Percentiles rank a stretch among this genome's conserved stretches.
These are phyloP conservation scores for Purshia tridentata DNA, from an alignment of 306 rosid genomes.

Conservation along the genomic window DNA sequence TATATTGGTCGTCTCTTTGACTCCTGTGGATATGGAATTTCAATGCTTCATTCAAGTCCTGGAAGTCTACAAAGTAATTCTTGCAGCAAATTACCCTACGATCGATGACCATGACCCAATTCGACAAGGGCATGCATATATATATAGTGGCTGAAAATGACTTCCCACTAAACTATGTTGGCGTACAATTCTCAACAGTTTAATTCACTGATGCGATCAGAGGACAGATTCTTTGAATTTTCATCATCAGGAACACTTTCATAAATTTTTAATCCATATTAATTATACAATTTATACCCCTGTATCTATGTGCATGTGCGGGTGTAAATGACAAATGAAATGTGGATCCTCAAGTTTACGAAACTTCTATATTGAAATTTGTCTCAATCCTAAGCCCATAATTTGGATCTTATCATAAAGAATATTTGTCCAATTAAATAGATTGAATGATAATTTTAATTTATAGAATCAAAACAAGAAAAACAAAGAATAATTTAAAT, in stretches of 20 bases:
- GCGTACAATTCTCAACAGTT: background rate
- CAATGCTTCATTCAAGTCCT: background rate
- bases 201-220: background rate
- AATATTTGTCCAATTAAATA: no score
- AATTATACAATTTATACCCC: no score
- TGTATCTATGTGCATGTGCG: no score
- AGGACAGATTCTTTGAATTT: slow-evolving; percentile 1
- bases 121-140: slow-evolving; percentile 11
- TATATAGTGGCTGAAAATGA: slow-evolving; percentile 8
- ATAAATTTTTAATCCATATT: no score
- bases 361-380: no score
- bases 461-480: no score
- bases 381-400: no score
- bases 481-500: no score
- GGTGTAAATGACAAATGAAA: no score
- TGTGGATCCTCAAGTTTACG: no score
- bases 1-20: background rate
- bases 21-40: background rate
- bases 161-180: background rate
- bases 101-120: background rate
- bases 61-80: background rate
- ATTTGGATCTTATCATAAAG: no score
- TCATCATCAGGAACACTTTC: background rate
- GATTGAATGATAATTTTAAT: no score
- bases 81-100: background rate